A percentile compares a stretch with the other conserved stretches of the same genome.
These are phyloP conservation scores for Phialocephala subalpina DNA, from an alignment of 2,329 filamentous ascomycete species.

Conservation along the genomic window DNA sequence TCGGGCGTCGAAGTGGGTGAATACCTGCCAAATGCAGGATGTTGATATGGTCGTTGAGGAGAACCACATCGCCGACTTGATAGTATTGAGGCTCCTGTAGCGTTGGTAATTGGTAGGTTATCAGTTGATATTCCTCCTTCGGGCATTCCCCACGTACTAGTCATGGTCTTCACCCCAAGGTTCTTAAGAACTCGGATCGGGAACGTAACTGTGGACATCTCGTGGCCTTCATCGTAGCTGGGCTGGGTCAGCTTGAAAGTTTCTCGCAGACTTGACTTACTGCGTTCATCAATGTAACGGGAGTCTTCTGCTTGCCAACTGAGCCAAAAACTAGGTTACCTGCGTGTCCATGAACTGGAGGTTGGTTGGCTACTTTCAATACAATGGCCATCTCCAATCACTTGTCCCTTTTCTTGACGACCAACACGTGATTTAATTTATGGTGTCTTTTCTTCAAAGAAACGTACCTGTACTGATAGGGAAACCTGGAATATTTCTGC, in stretches of 20 bases:
- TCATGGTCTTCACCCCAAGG: slow-evolving; percentile 66
- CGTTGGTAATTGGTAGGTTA: slow-evolving; percentile 64
- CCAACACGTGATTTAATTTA: background rate
- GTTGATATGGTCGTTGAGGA: slow-evolving; percentile 62
- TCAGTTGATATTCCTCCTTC: slow-evolving; percentile 15
- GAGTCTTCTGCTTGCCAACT: slow-evolving; percentile 17
- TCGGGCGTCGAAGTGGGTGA: slow-evolving; percentile 30
- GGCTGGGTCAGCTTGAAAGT: background rate
- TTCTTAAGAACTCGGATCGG: slow-evolving; percentile 70
- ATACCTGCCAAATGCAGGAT: slow-evolving; percentile 28
- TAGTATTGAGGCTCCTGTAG: slow-evolving; percentile 72
- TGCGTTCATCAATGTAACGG: slow-evolving; percentile 34
- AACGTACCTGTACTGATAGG: slow-evolving; percentile 30
- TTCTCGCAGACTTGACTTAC: slow-evolving; percentile 18
- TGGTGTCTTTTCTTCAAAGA: background rate
- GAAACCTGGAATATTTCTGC: slow-evolving; percentile 31
- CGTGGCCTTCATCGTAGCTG: slow-evolving; percentile 72
- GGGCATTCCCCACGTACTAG: slow-evolving; percentile 18
- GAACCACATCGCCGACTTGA: slow-evolving; percentile 69
- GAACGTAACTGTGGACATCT: slow-evolving; percentile 68
- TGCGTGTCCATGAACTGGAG: slow-evolving; percentile 30
- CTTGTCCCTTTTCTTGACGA: background rate
- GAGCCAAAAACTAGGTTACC: slow-evolving; percentile 34
- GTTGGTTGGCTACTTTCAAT: slow-evolving; percentile 6
- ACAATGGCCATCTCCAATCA: background rate